Evolutionary conservation across 257 asterid species (phyloP).

Genomic region (Jasminum sambac): DNA sequence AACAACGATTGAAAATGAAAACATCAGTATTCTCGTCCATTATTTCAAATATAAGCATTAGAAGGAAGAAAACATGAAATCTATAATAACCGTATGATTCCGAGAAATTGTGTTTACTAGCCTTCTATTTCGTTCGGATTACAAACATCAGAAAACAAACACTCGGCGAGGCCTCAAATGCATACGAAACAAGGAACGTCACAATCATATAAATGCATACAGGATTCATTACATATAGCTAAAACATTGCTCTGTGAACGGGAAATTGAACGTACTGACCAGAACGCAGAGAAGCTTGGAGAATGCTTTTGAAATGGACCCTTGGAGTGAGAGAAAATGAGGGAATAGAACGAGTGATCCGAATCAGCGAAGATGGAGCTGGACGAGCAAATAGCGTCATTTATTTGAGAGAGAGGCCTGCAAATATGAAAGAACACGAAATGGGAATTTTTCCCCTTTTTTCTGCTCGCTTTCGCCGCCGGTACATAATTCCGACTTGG

Average conservation of each 20-base stretch:
- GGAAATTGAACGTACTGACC: slow-evolving; percentile 38
- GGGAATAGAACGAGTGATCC: slow-evolving; percentile 36
- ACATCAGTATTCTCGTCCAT: not conserved
- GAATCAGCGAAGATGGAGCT: slow-evolving; percentile 41
- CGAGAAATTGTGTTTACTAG: not conserved
- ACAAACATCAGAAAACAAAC: not conserved
- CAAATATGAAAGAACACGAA: too few relatives aligned
- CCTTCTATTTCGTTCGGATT: not conserved
- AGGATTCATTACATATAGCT: not conserved
- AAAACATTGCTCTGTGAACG: not conserved
- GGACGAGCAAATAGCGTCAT: slow-evolving; percentile 36
- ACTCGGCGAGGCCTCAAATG: not conserved
- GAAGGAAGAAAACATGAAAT: not conserved
- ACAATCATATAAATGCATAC: not conserved
- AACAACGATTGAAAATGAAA: too few relatives aligned
- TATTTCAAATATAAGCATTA: not conserved
- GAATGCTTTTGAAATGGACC: slow-evolving; percentile 30
- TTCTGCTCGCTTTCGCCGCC: not conserved
- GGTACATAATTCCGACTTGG: not conserved
- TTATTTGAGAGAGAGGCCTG: not conserved
- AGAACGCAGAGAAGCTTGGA: slow-evolving; percentile 57
- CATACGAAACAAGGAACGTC: not conserved
- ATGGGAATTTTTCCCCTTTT: too few relatives aligned
- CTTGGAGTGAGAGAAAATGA: slow-evolving; percentile 32
- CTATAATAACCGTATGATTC: not conserved